Evolutionary conservation across 2,329 filamentous ascomycete species (phyloP), one percentile per base, ranked within the genome.

Genomic region (Septoria petroselini): DNA sequence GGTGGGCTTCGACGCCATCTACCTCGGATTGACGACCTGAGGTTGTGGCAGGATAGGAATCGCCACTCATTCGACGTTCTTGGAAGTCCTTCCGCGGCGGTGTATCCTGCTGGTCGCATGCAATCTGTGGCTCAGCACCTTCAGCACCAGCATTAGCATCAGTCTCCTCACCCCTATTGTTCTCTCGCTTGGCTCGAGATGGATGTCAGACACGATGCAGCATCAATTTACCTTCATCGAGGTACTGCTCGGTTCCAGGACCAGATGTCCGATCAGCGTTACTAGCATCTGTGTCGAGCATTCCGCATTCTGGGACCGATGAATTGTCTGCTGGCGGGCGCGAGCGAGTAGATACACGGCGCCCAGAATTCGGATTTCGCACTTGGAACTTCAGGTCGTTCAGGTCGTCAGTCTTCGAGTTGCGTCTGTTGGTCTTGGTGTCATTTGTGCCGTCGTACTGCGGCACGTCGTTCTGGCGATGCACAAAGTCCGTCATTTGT

Each of bases 11-110:
- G 9, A 43, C 25, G 4, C 9, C 21, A 15, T 54, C 50, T 4
- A 35, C 37, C 9, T 41, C 49, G 14, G 58, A 48, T 15, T 49
- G 58, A 3, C 38, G 35, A 3, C 46, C 54, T 17, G 42, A 46
- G 31, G 50, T 56, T n/a, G 55, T 58, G 7, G 49, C 43, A n/a
- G 55, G 55, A 30, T 54, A 56, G 3, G 50, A 48, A 23, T 56
- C 53, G 2, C 53, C 55, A n/a, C 29, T 35, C n/a, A 58, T 37
- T 3, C 30, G 21, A 7, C 35, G 39, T 3, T 38, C 12, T n/a
- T 4, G 31, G 7, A 41, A n/a, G 21, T 34, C 31, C 11, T 38
- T 7, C 12, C 42, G 42, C 23, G 5, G 23, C 9, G 23, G 5
- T 9, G 9, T 25, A 18, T 41, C 15, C 14, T 34, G 41, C n/a